Base-by-base conservation (phyloP, 495 filamentous ascomycete genomes). In the Bacidia gigantensis region DNA sequence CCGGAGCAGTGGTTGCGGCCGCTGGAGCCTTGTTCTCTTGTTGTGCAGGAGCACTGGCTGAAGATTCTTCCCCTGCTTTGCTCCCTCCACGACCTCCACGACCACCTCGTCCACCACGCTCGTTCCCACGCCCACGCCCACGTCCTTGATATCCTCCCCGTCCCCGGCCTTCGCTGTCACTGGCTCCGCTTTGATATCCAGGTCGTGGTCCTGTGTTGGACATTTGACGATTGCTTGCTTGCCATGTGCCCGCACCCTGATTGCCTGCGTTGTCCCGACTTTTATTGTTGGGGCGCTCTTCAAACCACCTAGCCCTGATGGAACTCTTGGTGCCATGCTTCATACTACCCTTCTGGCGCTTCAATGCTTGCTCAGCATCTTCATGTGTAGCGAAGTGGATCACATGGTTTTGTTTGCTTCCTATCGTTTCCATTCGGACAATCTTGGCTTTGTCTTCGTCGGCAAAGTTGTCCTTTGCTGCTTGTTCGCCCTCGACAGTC, bases 361-460 rank as follows among this genome's bases (percentile, higher is more conserved):
- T 76, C 51, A 92, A 73, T 24, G 87, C 84, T 22, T 74, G 77
- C 57, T 84, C 84, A 55, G 87, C 83, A 22, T 92, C 84, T 57
- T 93, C 87, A 1, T 72, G 61, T 17, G 72, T 83, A 44, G 79
- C 72, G 71, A 96, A 95, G 25, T 84, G 81, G 17, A 82, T 87
- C 35, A 94, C 80, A 63, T 83, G 84, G 69, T 86, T 89, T 47
- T 72, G 77, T 56, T 79, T 80, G 47, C 29, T 38, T 21, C 79
- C 79, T 69, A 75, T 81, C 58, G 83, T 85, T 46, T 95, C 87
- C 41, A 96, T 75, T 65, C 83, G 81, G 40, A 70, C 50, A 49
- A 95, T 83, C 67, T 89, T 94, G 11, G 71, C 60, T 64, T 79
- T 82, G 62, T 94, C 86, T 55, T 93, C 86, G 11, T 93, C 81